Base-by-base conservation (phyloP, 441 rosid species). In the Viola pubescens region DNA sequence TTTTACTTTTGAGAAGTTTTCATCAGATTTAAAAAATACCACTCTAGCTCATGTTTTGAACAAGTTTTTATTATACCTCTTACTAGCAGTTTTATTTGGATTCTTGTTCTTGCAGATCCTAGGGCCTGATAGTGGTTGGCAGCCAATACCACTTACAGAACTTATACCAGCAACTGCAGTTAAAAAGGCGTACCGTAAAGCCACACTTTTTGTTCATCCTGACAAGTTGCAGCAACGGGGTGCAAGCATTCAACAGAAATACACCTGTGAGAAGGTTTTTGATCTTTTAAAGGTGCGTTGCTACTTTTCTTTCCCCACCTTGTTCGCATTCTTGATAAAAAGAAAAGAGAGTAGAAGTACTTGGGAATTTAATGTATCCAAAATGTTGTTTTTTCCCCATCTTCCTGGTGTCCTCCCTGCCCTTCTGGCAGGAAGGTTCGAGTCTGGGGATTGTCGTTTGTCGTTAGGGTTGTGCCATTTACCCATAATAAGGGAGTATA, bases 171-270 rank as follows among this genome's bases (percentile, higher is more conserved):
- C 79, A 2, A 71, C 86, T 49, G 88, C 96, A 16, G 96, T 89
- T 53, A 94, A 85, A 78, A 94, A 94, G 74, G 90, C 98, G 13
- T 94, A 94, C 71, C 72, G 92, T 42, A 94, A 83, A 76, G 97
- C 98, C 69, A 94, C 97, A 9, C 91, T 94, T 14, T 77, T 71
- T 45, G 97, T 94, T 70, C 98, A 94, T 68, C 97, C 97, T 0
- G 98, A 94, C 75, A 94, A 94, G 80, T 77, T 89, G 75, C 98
- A 89, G 79, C 98, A 94, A 74, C 85, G 98, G 11, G 97, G 98
- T 19, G 96, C 98, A 37, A 88, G 81, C 69, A 86, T 85, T 53
- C 91, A 83, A 59, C 97, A 88, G 69, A 94, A 86, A 82, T 94
- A 94, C 79, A 80, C 55, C 1, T 94, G 97, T 52, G 98, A 94